Conservation (phyloP, 768 basidiomycete genomes). For the Mrakia frigida region DNA sequence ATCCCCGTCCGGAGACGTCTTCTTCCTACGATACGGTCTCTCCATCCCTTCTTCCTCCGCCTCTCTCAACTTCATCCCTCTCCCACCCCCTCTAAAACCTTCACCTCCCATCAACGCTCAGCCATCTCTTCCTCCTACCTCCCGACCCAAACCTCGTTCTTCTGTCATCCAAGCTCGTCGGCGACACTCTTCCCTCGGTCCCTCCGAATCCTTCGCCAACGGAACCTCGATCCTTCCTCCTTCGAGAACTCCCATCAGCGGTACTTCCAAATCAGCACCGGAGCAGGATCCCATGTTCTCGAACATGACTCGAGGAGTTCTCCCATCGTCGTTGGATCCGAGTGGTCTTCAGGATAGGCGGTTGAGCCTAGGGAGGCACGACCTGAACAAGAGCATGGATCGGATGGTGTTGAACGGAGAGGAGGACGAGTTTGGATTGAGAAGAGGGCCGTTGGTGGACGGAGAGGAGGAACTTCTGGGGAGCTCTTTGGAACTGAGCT, state of each 20-base stretch:
- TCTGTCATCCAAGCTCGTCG: not conserved
- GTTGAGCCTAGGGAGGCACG: slow-evolving; percentile 4
- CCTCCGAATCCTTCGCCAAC: slow-evolving; percentile 18
- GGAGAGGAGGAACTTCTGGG: not conserved
- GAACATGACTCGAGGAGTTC: not conserved
- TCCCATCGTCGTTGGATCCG: not conserved
- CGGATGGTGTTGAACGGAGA: slow-evolving; percentile 22
- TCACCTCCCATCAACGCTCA: not conserved
- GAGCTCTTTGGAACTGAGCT: not conserved
- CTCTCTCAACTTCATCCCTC: not conserved
- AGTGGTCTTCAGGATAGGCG: not conserved
- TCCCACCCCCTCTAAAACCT: not conserved
- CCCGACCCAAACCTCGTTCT: not conserved
- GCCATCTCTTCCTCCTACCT: not conserved
- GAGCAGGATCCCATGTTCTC: slow-evolving; percentile 11
- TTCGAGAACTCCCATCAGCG: not conserved
- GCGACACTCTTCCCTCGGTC: slow-evolving; percentile 10
- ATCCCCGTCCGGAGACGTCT: not conserved
- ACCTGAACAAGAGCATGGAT: slow-evolving; percentile 31
- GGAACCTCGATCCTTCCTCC: not conserved
- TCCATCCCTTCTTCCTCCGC: not conserved
- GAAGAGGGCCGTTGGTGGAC: not conserved
- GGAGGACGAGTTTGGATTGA: not conserved
- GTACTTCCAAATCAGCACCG: not conserved
- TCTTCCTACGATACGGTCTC: not conserved